phyloP scores from a whole-genome alignment of 306 rosid genomes.

The Vigna mungo region DNA sequence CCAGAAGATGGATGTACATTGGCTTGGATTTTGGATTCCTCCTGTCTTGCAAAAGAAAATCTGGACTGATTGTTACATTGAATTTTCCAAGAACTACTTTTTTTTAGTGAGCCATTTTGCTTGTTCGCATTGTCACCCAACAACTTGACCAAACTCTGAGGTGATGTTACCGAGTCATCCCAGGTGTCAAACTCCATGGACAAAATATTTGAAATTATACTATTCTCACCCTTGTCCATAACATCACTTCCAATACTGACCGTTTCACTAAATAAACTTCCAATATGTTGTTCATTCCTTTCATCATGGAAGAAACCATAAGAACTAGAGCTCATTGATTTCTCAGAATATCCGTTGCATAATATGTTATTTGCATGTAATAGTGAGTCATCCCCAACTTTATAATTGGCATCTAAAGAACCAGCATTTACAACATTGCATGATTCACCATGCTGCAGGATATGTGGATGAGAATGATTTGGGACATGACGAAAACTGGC shows the following conservation, averaged over 20 bases:
- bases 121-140: constrained; percentile 64
- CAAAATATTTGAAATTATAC: constrained; percentile 90
- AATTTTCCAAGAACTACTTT: constrained; percentile 73
- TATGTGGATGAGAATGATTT: constrained; percentile 50
- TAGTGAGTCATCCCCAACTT: constrained; percentile 50
- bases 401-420: constrained; percentile 50
- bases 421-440: constrained; percentile 51
- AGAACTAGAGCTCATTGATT: constrained; percentile 53
- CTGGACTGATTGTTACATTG: constrained; percentile 81
- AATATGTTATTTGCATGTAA: constrained; percentile 53
- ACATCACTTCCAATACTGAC: constrained; percentile 51
- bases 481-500: constrained; percentile 45
- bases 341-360: constrained; percentile 62
- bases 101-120: constrained; percentile 53
- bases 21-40: constrained; percentile 62
- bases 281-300: constrained; percentile 50
- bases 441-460: constrained; percentile 52
- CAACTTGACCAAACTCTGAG: constrained; percentile 65
- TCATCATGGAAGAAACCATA: constrained; percentile 59
- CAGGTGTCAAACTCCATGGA: constrained; percentile 80
- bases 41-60: constrained; percentile 91
- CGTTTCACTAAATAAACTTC: constrained; percentile 57
- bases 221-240: constrained; percentile 81
- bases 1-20: constrained; percentile 60
- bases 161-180: constrained; percentile 73